These are phyloP conservation scores for Fusarium sp. DNA, from an alignment of 2,329 filamentous ascomycete genomes.

Conservation along the genomic window DNA sequence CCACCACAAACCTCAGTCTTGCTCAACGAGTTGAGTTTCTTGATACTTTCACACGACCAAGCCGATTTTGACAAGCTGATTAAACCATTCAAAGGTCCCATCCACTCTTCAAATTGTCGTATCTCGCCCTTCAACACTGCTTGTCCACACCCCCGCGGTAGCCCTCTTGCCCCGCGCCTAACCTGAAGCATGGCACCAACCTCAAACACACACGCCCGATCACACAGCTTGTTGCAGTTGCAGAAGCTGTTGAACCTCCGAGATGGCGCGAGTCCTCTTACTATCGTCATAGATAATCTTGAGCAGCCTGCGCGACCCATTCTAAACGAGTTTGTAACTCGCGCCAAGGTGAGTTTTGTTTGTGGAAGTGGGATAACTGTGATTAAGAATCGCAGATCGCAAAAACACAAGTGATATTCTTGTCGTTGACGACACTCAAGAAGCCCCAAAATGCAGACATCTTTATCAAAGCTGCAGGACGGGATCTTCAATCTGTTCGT, in stretches of 20 bases:
- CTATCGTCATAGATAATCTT: constrained; percentile 84
- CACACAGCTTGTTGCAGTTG: constrained; percentile 86
- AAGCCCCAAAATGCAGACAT: constrained; percentile 74
- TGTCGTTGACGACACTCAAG: constrained; percentile 81
- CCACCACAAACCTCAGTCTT: constrained; percentile 22
- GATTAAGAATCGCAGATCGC: constrained; percentile 57
- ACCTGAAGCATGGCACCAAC: constrained; percentile 63
- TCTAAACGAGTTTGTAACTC: constrained; percentile 77
- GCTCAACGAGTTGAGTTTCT: constrained; percentile 7
- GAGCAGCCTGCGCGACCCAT: constrained; percentile 83
- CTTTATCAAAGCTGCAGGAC: constrained; percentile 74
- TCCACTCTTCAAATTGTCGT: neutral
- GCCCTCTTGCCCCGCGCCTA: neutral
- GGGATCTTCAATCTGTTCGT: constrained; percentile 66
- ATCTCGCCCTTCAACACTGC: neutral
- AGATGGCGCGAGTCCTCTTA: constrained; percentile 86
- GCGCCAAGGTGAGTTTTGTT: constrained; percentile 72
- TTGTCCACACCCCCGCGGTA: no score
- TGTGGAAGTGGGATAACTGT: neutral
- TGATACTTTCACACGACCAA: neutral
- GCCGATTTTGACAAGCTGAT: neutral
- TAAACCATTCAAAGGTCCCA: neutral
- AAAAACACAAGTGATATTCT: constrained; percentile 77
- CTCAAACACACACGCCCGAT: constrained; percentile 76
- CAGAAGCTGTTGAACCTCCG: constrained; percentile 84